A percentile compares a stretch with the other conserved stretches of the same genome.
Evolutionary conservation across 176 grass and related monocot species (phyloP).

Genomic region (Oryza punctata): DNA sequence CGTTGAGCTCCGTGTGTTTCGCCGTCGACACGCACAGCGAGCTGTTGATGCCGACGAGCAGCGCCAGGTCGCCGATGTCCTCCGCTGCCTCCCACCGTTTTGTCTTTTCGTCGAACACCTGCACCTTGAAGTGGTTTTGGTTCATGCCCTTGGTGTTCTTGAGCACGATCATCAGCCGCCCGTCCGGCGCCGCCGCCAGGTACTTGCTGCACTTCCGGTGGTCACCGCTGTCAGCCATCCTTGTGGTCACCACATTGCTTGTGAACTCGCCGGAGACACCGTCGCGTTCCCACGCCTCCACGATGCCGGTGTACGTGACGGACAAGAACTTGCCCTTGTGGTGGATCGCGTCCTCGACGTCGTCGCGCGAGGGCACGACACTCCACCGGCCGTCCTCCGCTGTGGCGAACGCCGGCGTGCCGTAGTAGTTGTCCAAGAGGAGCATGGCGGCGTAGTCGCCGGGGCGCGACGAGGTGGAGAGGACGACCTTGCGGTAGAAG

Average conservation of each 20-base stretch:
- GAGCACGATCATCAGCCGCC: constrained; percentile 16
- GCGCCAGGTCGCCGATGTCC: background rate
- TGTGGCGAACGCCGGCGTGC: background rate
- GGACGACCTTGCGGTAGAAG: too few species aligned
- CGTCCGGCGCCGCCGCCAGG: background rate
- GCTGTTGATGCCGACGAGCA: constrained; percentile 1
- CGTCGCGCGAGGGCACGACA: background rate
- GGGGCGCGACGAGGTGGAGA: too few species aligned
- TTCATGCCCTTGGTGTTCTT: background rate
- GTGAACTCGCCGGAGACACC: background rate
- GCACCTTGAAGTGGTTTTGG: background rate
- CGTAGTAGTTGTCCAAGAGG: background rate
- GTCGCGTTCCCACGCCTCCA: background rate
- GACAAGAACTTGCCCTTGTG: background rate
- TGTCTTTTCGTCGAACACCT: background rate
- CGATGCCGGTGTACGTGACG: background rate
- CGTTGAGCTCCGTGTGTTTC: background rate
- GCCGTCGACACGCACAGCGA: background rate
- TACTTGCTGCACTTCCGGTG: background rate
- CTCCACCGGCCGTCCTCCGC: background rate
- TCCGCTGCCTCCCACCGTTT: background rate
- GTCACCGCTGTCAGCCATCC: background rate
- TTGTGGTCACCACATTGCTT: background rate
- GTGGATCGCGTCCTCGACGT: background rate
- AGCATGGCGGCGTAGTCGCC: too few species aligned